Evolutionary conservation across 2,329 filamentous ascomycete species (phyloP).

Genomic region (Neopestalotiopsis rosae): DNA sequence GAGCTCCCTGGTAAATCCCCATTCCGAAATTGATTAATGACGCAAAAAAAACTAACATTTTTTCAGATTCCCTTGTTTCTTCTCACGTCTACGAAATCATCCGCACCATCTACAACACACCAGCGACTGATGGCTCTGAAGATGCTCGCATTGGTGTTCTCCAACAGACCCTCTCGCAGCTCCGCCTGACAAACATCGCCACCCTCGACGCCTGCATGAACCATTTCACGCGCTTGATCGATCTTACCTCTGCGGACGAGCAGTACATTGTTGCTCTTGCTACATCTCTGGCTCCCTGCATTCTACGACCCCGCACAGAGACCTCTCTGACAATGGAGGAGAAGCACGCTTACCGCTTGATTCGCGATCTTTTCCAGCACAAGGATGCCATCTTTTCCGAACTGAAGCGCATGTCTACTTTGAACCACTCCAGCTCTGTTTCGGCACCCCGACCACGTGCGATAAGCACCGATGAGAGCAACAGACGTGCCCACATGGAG

Average conservation of each 20-base stretch:
- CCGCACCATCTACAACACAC: slow-evolving; percentile 92
- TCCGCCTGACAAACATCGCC: slow-evolving; percentile 95
- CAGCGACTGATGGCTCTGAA: slow-evolving; percentile 77
- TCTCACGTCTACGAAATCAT: slow-evolving; percentile 99
- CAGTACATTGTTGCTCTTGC: slow-evolving; percentile 79
- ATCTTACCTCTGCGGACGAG: slow-evolving; percentile 95
- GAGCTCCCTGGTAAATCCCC: slow-evolving; percentile 81
- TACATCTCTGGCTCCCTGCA: slow-evolving; percentile 77
- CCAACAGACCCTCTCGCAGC: slow-evolving; percentile 92
- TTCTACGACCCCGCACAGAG: slow-evolving; percentile 85
- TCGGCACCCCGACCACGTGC: slow-evolving; percentile 71
- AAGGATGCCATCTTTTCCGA: slow-evolving; percentile 96
- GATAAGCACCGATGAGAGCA: slow-evolving; percentile 94
- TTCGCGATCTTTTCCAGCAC: slow-evolving; percentile 90
- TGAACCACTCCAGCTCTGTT: slow-evolving; percentile 68
- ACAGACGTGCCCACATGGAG: slow-evolving; percentile 91
- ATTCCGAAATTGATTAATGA: background rate
- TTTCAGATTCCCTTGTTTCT: slow-evolving; percentile 90
- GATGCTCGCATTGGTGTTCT: slow-evolving; percentile 85
- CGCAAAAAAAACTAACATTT: slow-evolving; percentile 31
- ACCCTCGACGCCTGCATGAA: slow-evolving; percentile 98
- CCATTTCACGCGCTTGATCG: slow-evolving; percentile 95
- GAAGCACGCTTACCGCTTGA: slow-evolving; percentile 86
- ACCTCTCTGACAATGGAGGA: slow-evolving; percentile 95
- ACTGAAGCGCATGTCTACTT: slow-evolving; percentile 84